Evolutionary conservation across 768 basidiomycete species (phyloP), one percentile per base, ranked within the genome.

Genomic region (Boletus edulis): DNA sequence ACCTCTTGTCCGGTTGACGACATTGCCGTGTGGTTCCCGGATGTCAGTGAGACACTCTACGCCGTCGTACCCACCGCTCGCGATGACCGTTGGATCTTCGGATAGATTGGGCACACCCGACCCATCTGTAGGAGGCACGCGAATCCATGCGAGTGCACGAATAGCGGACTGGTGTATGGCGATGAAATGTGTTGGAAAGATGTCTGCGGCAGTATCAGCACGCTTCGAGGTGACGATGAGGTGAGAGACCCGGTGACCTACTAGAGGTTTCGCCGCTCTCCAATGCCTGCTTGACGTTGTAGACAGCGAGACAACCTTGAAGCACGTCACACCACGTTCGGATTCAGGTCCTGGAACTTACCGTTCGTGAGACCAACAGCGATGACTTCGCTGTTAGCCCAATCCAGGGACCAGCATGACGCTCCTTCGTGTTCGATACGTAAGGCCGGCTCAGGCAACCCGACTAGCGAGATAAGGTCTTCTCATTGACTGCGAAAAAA

Each of bases 281-380:
- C 22, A 85, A 62, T 4, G 75, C 71, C 46, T 74, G 58, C 9
- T 74, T 78, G 47, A 87, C 60, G 56, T 85, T 72, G 60, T 85
- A 87, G 2, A 86, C 76, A 4, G 80, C 82, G 46, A 86, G 79
- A 32, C 74, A 75, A 24, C 82, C 82, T 85, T 54, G 32, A 34
- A 42, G 63, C 10, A 56, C 52, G 54, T 59, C 22, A 57, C 6
- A 15, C 2, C 40, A 29, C 6, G 4, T 17, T 2, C 12, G 13
- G 38, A 12, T n/a, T 13, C 12, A 10, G 3, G 2, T 20, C 24
- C 22, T 20, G 8, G 9, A 18, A 35, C 49, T 48, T 51, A 93
- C 96, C 95, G 60, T 91, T 89, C 3, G 90, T 86, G 27, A 86
- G 86, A 0, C 94, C 95, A 13, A 89, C 82, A 0, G 91, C 93